Percentiles rank a stretch among this genome's conserved stretches.
These are phyloP conservation scores for Colletotrichum paranaense DNA, from an alignment of 2,329 filamentous ascomycete genomes.

Conservation along the genomic window DNA sequence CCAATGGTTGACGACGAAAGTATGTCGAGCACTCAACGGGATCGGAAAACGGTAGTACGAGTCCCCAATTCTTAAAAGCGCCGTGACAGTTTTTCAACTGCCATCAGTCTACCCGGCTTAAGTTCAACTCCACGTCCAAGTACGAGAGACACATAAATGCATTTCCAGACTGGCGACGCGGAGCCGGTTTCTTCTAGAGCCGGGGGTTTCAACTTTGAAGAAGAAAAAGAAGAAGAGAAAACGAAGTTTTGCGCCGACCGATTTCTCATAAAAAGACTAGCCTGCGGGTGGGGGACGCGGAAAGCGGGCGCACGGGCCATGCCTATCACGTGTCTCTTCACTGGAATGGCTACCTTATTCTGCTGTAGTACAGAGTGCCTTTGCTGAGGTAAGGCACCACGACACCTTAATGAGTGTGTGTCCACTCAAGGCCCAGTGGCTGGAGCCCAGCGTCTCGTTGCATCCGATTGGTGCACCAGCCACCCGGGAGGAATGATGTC, in stretches of 20 bases:
- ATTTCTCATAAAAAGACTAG: constrained; percentile 24
- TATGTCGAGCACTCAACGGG: constrained; percentile 74
- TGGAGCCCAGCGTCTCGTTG: background rate
- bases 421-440: background rate
- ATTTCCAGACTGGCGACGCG: constrained; percentile 47
- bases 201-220: constrained; percentile 68
- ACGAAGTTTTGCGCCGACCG: constrained; percentile 27
- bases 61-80: constrained; percentile 74
- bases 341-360: too few species aligned
- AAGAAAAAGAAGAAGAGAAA: constrained; percentile 48
- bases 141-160: constrained; percentile 41
- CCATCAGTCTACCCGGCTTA: constrained; percentile 65
- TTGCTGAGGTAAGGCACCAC: background rate
- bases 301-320: constrained; percentile 13
- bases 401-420: background rate
- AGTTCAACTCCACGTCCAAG: constrained; percentile 66
- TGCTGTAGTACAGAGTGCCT: too few species aligned
- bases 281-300: background rate
- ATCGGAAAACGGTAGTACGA: constrained; percentile 67
- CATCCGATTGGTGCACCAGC: constrained; percentile 29
- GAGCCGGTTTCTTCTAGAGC: constrained; percentile 65
- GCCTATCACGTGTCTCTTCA: constrained; percentile 1
- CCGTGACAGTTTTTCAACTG: constrained; percentile 50
- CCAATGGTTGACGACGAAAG: background rate
- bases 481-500: constrained; percentile 29